phyloP scores from a whole-genome alignment of 129 eudicot genomes.

The Flaveria robusta region DNA sequence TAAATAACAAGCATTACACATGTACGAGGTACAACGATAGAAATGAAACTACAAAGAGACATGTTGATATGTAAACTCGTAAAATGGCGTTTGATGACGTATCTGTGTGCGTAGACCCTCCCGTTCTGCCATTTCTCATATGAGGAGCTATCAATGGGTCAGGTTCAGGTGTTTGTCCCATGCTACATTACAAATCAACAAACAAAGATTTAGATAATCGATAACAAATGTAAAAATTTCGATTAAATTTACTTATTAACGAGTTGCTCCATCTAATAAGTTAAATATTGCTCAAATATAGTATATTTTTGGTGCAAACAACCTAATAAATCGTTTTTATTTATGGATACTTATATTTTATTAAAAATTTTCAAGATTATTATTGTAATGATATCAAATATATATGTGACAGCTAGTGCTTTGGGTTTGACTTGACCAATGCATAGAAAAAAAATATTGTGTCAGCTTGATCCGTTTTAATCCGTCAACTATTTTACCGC shows the following conservation, averaged over 20 bases:
- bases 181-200: conserved; percentile 43
- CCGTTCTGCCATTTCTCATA: conserved; percentile 20
- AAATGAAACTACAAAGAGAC: conserved; percentile 27
- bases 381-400: no score
- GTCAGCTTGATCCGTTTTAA: no score
- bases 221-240: background rate
- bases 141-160: conserved; percentile 41
- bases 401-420: background rate
- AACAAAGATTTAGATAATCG: background rate
- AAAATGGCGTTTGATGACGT: conserved; percentile 43
- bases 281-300: background rate
- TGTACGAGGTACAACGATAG: conserved; percentile 31
- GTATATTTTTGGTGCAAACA: background rate
- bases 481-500: background rate
- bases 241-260: background rate
- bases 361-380: no score
- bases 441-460: no score
- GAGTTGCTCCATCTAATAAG: no score
- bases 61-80: conserved; percentile 32
- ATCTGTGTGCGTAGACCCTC: conserved; percentile 23
- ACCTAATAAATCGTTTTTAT: no score
- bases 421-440: no score
- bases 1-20: background rate
- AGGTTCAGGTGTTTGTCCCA: conserved; percentile 31
- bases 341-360: no score